Evolutionary conservation across 2,329 filamentous ascomycete genomes (phyloP).

Genomic region (Curvularia verruculosa): DNA sequence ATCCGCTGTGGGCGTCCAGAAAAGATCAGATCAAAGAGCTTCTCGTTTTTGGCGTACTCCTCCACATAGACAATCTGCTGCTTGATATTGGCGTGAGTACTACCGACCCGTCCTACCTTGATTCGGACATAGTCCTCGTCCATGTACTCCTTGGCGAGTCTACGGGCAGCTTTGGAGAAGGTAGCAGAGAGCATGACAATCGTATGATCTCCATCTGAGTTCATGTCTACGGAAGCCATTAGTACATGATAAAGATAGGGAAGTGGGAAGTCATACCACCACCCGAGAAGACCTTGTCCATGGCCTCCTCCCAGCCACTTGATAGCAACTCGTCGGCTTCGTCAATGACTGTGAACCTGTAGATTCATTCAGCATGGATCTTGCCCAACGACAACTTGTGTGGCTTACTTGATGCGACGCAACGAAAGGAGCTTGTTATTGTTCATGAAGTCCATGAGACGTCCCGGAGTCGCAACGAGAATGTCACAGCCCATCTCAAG

Average conservation of each 20-base stretch:
- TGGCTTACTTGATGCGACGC: slow-evolving; percentile 72
- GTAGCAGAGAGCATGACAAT: slow-evolving; percentile 93
- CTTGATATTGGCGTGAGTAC: slow-evolving; percentile 79
- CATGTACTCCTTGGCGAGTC: slow-evolving; percentile 78
- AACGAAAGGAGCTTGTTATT: slow-evolving; percentile 72
- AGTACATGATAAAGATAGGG: slow-evolving; percentile 13
- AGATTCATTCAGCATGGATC: not conserved
- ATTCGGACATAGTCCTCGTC: slow-evolving; percentile 76
- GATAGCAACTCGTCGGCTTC: slow-evolving; percentile 94
- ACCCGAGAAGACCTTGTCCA: slow-evolving; percentile 77
- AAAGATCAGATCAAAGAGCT: slow-evolving; percentile 74
- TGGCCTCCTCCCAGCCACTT: slow-evolving; percentile 76
- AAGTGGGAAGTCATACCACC: slow-evolving; percentile 66
- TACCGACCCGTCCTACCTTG: slow-evolving; percentile 85
- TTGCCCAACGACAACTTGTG: not conserved
- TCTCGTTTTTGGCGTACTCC: slow-evolving; percentile 68
- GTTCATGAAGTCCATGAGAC: slow-evolving; percentile 82
- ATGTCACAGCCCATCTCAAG: slow-evolving; percentile 86
- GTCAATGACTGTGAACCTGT: slow-evolving; percentile 62
- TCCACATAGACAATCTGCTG: slow-evolving; percentile 76
- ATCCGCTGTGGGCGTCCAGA: slow-evolving; percentile 75
- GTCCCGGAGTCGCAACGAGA: slow-evolving; percentile 85
- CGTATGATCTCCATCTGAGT: slow-evolving; percentile 72
- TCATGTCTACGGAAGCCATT: slow-evolving; percentile 62
- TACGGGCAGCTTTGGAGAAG: slow-evolving; percentile 80